phyloP scores from a whole-genome alignment of 345 rosid genomes.

The Camelina neglecta region DNA sequence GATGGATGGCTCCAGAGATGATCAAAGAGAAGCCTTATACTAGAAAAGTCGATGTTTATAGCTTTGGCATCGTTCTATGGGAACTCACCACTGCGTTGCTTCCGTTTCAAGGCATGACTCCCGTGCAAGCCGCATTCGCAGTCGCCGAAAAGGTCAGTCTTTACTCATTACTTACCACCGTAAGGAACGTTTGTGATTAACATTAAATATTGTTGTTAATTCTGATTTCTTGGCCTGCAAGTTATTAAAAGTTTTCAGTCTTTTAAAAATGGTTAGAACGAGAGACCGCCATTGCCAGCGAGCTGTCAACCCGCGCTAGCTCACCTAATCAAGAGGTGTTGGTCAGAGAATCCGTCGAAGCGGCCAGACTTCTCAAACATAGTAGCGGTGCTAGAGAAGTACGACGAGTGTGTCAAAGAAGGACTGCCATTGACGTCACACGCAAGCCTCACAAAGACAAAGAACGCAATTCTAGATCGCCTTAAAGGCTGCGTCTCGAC shows the following conservation, averaged over 20 bases:
- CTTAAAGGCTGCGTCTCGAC: slow-evolving; percentile 76
- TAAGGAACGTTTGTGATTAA: not conserved
- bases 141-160: slow-evolving; percentile 91
- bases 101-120: slow-evolving; percentile 99
- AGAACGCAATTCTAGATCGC: slow-evolving; percentile 70
- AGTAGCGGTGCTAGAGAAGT: slow-evolving; percentile 79
- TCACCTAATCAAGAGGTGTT: slow-evolving; percentile 87
- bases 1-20: slow-evolving; percentile 99
- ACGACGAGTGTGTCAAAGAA: slow-evolving; percentile 83
- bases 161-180: not conserved
- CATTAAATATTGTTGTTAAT: not conserved
- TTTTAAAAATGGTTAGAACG: slow-evolving; percentile 69
- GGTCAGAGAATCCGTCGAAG: slow-evolving; percentile 88
- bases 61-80: slow-evolving; percentile 97
- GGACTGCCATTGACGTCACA: slow-evolving; percentile 87
- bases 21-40: slow-evolving; percentile 91
- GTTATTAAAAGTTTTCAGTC: not conserved
- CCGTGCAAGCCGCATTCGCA: slow-evolving; percentile 98
- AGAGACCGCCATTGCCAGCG: slow-evolving; percentile 88
- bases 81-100: slow-evolving; percentile 97
- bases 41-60: slow-evolving; percentile 94
- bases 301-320: slow-evolving; percentile 92
- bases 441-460: slow-evolving; percentile 61
- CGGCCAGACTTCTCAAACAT: slow-evolving; percentile 89
- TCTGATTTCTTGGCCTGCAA: too few relatives aligned